Conservation (phyloP, 208 protist genomes). For the Trypanosoma lewisi region DNA sequence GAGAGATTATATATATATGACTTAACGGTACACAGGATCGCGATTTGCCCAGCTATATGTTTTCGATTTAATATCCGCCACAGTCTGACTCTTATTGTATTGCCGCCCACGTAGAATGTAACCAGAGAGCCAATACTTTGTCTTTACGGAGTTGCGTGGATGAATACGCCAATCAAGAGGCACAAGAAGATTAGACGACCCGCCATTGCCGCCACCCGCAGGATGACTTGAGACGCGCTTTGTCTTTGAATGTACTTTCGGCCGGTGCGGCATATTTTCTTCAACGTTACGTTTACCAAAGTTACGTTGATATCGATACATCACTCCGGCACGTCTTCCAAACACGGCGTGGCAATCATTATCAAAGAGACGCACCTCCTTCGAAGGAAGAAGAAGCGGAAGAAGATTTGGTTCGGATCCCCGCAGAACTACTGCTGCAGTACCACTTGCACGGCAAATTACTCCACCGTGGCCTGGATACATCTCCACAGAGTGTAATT, state of each 20-base stretch:
- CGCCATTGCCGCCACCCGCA: slow-evolving; percentile 86
- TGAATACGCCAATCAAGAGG: slow-evolving; percentile 91
- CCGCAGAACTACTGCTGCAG: slow-evolving; percentile 82
- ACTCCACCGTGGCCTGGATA: slow-evolving; percentile 87
- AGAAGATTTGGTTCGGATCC: slow-evolving; percentile 87
- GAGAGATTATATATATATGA: slow-evolving; percentile 3
- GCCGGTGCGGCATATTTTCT: slow-evolving; percentile 81
- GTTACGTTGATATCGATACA: slow-evolving; percentile 88
- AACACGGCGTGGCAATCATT: slow-evolving; percentile 83
- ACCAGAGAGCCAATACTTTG: slow-evolving; percentile 92
- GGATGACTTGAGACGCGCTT: slow-evolving; percentile 88
- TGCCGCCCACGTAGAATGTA: slow-evolving; percentile 88
- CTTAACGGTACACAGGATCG: slow-evolving; percentile 85
- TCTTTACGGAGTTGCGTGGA: slow-evolving; percentile 84
- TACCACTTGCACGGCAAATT: slow-evolving; percentile 81
- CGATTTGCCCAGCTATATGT: slow-evolving; percentile 91
- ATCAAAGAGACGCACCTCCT: slow-evolving; percentile 91
- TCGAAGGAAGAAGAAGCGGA: slow-evolving; percentile 87
- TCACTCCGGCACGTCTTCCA: slow-evolving; percentile 83
- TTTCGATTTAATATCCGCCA: slow-evolving; percentile 89
- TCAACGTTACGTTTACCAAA: slow-evolving; percentile 71
- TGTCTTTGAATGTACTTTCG: slow-evolving; percentile 80
- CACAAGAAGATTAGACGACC: slow-evolving; percentile 80
- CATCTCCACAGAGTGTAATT: slow-evolving; percentile 90
- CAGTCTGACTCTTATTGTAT: slow-evolving; percentile 81